phyloP scores from a whole-genome alignment of 2,329 filamentous ascomycete genomes.

The Microdochium nivale region DNA sequence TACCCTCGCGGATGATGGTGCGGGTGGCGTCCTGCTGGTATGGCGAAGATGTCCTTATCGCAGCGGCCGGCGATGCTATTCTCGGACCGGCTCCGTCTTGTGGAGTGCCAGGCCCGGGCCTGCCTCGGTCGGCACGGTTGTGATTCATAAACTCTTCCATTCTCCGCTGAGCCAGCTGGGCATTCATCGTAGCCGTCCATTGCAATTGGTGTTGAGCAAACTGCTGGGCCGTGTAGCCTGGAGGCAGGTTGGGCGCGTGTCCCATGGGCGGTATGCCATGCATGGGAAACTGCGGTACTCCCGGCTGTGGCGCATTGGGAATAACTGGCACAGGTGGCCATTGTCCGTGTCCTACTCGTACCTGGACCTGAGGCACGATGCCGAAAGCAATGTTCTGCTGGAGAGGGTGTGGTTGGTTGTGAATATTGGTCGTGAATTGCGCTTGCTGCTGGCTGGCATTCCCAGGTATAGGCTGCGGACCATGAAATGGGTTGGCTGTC shows the following conservation, averaged over 20 bases:
- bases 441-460: constrained; percentile 6
- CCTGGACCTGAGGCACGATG: constrained; percentile 7
- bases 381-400: constrained; percentile 13
- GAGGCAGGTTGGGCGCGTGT: constrained; percentile 5
- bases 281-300: background rate
- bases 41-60: constrained; percentile 19
- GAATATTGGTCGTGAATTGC: constrained; percentile 1
- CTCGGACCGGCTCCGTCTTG: background rate
- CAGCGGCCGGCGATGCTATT: constrained; percentile 1
- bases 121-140: constrained; percentile 31
- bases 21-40: constrained; percentile 25
- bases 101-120: background rate
- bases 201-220: constrained; percentile 8
- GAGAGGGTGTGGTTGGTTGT: constrained; percentile 6
- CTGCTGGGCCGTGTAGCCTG: constrained; percentile 11
- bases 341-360: background rate
- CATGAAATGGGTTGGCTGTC: constrained; percentile 3
- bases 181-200: constrained; percentile 24
- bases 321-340: background rate
- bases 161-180: constrained; percentile 37
- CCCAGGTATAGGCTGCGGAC: constrained; percentile 9
- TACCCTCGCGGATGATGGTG: constrained; percentile 37
- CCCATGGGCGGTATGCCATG: constrained; percentile 2
- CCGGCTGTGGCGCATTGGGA: background rate
- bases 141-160: constrained; percentile 27